Base-by-base conservation (phyloP, 2,329 filamentous ascomycete species). In the Clarireedia homoeocarpa region DNA sequence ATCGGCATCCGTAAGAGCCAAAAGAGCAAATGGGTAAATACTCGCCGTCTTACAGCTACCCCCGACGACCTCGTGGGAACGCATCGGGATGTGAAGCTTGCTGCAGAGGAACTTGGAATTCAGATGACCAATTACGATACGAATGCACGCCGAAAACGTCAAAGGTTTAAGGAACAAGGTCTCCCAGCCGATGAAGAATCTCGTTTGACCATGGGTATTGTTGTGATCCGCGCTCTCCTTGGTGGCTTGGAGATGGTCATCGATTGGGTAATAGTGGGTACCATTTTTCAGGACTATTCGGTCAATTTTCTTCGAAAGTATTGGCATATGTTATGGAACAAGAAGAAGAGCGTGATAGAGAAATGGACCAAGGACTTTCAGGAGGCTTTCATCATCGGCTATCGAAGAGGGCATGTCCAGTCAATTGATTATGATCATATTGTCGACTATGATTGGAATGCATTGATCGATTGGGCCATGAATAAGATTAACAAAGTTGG, bases 371-470 rank as follows among this genome's bases (percentile, higher is more conserved):
- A 76, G 5, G 79, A 81, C 48, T 89, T 92, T 60, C 83, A 87
- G 63, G 74, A 80, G 15, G 76, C 74, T 6, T 89, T 88, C 62
- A 71, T 89, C 5, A 70, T 75, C 48, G 86, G 86, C 0, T 89
- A 90, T 61, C 79, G 84, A 61, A 75, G 74, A 1, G 78, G 78
- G 7, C 77, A 85, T 59, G 62, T 91, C 1, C 77, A 82, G 1
- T 69, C 74, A 2, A 74, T 91, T 20, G 74, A 89, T 66, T 88
- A 81, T 61, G 76, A 87, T 51, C 72, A 86, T 47, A 75, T 83
- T 0, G 69, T 78, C 40, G 76, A 77, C 1, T 89, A 89, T 58
- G 84, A 91, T 65, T 91, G 88, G 86, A 71, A 74, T 9, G 70
- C 68, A 4, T 70, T 91, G 5, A 78, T 91, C 48, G 74, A 78